These are phyloP conservation scores for Avicennia marina DNA, from an alignment of 257 asterid genomes.

Conservation along the genomic window DNA sequence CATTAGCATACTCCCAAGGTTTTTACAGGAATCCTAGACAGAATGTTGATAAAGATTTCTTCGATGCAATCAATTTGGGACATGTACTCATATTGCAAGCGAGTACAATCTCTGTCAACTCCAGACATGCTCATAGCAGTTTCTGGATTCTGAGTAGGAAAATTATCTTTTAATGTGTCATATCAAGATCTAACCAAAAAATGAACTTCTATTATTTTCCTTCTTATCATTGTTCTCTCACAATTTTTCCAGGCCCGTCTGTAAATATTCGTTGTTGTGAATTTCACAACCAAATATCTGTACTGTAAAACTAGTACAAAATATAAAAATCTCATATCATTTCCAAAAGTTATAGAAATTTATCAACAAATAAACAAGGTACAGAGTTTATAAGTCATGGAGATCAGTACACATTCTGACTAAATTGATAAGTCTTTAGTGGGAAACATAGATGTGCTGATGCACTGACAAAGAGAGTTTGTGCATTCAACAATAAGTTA, in stretches of 20 bases:
- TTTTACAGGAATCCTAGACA: constrained; percentile 22
- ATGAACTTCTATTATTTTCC: neutral
- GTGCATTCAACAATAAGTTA: neutral
- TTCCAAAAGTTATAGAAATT: neutral
- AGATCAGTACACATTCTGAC: neutral
- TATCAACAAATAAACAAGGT: neutral
- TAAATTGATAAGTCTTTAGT: neutral
- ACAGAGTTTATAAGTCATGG: neutral
- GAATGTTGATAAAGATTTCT: constrained; percentile 20
- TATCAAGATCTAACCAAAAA: neutral
- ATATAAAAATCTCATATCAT: neutral
- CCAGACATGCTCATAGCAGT: constrained; percentile 19
- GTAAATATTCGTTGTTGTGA: neutral
- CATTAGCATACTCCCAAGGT: constrained; percentile 11
- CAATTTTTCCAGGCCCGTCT: neutral
- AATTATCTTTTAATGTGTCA: neutral
- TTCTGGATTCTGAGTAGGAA: constrained; percentile 13
- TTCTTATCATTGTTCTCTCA: neutral
- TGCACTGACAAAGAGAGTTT: neutral
- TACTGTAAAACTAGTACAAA: neutral
- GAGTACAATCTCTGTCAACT: neutral
- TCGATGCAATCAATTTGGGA: constrained; percentile 12
- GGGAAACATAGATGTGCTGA: neutral
- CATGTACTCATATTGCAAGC: neutral
- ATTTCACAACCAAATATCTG: neutral